Evolutionary conservation across 1,139 yeast species (phyloP).

Genomic region (Lodderomyces jiufengensis): DNA sequence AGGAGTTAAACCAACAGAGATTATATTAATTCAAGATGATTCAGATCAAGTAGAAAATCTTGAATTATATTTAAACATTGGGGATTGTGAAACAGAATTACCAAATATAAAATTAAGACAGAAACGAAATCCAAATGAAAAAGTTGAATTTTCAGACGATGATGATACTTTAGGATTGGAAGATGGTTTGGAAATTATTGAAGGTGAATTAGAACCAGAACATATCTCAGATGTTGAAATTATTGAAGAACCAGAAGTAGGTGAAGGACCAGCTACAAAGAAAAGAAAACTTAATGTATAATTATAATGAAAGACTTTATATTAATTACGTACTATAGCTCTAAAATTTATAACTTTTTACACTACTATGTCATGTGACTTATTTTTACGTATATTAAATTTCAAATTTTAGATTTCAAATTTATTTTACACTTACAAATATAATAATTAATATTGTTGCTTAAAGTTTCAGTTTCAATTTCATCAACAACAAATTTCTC

Average conservation of each 20-base stretch:
- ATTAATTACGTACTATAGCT: background rate
- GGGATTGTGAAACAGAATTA: slow-evolving; percentile 11
- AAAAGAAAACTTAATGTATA: slow-evolving; percentile 17
- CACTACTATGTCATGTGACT: too few relatives aligned
- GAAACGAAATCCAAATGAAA: slow-evolving; percentile 6
- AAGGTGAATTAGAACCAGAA: slow-evolving; percentile 12
- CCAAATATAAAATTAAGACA: slow-evolving; percentile 26
- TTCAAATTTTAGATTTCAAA: too few relatives aligned
- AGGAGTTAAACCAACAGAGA: slow-evolving; percentile 56
- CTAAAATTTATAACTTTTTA: too few relatives aligned
- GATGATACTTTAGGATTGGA: slow-evolving; percentile 5
- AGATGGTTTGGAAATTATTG: slow-evolving; percentile 11
- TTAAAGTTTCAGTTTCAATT: too few relatives aligned
- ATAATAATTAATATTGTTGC: too few relatives aligned
- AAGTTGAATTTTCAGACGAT: slow-evolving; percentile 16
- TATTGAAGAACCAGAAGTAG: slow-evolving; percentile 5
- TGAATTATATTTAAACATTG: slow-evolving; percentile 55
- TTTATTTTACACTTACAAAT: too few relatives aligned
- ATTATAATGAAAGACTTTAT: background rate
- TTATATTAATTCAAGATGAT: slow-evolving; percentile 74
- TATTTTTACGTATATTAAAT: too few relatives aligned
- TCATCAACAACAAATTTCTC: background rate
- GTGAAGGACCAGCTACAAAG: slow-evolving; percentile 19
- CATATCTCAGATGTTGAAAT: slow-evolving; percentile 3
- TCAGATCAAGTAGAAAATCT: slow-evolving; percentile 64